These are phyloP conservation scores for Daldinia concentrica DNA, from an alignment of 495 filamentous ascomycete genomes.

Conservation along the genomic window DNA sequence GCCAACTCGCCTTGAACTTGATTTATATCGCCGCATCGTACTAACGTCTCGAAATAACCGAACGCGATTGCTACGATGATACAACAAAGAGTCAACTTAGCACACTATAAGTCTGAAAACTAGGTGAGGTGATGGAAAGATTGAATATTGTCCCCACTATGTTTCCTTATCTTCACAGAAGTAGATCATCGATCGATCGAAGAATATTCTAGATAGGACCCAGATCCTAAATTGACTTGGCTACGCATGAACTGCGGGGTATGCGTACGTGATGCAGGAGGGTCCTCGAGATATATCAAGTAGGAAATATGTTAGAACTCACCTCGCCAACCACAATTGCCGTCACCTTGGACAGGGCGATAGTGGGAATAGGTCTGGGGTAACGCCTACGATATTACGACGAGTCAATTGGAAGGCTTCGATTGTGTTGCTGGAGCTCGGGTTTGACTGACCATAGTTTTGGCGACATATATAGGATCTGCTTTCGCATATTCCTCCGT, in stretches of 20 bases:
- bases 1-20: constrained; percentile 72
- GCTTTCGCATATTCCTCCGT: constrained; percentile 90
- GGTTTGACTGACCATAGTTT: constrained; percentile 76
- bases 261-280: constrained; percentile 31
- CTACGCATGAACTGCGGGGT: constrained; percentile 37
- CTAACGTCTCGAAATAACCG: constrained; percentile 87
- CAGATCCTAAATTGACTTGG: constrained; percentile 20
- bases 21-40: constrained; percentile 69
- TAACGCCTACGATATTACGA: constrained; percentile 66
- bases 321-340: constrained; percentile 99
- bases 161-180: constrained; percentile 4
- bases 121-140: background rate
- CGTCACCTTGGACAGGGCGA: constrained; percentile 88
- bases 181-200: constrained; percentile 29
- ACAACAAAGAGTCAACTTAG: constrained; percentile 25
- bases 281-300: constrained; percentile 11
- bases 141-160: constrained; percentile 13
- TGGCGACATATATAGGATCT: constrained; percentile 82
- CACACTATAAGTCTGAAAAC: background rate
- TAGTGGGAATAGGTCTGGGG: constrained; percentile 87
- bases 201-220: constrained; percentile 31
- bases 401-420: constrained; percentile 31
- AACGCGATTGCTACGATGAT: constrained; percentile 79
- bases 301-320: constrained; percentile 44
- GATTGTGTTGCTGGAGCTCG: background rate